Percentiles rank a stretch among this genome's conserved stretches.
Conservation (phyloP, 805 yeast species). For the Pichia occidentalis region DNA sequence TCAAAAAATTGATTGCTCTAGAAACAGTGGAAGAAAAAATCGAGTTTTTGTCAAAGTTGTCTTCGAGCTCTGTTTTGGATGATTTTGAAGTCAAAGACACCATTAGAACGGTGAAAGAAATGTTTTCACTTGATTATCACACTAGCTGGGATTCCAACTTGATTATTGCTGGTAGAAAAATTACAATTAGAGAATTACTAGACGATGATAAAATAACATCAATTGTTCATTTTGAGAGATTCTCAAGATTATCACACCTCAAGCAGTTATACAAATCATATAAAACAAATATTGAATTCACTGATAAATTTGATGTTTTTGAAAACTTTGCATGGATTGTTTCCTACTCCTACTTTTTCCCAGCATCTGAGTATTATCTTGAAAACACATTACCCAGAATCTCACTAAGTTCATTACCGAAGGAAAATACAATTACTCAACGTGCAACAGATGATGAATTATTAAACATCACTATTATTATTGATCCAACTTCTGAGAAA, state of each 20-base stretch:
- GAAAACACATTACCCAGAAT: constrained; percentile 21
- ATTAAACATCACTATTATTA: constrained; percentile 50
- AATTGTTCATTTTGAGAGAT: constrained; percentile 12
- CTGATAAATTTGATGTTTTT: constrained; percentile 11
- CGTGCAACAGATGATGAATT: constrained; percentile 5
- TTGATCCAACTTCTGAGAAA: constrained; percentile 68
- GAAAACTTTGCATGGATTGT: constrained; percentile 22
- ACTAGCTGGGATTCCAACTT: not conserved
- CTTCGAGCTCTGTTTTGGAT: not conserved
- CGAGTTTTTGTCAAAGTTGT: not conserved
- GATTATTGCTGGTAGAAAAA: constrained; percentile 46
- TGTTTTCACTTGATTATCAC: constrained; percentile 3
- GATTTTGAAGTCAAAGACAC: constrained; percentile 3
- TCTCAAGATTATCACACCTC: constrained; percentile 7
- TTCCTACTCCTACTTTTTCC: constrained; percentile 21
- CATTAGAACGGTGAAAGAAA: not conserved
- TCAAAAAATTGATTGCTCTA: constrained; percentile 6
- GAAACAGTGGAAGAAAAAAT: constrained; percentile 7
- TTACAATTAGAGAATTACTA: constrained; percentile 19
- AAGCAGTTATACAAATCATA: not conserved
- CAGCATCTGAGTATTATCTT: constrained; percentile 26
- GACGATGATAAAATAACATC: constrained; percentile 5
- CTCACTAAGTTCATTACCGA: constrained; percentile 9
- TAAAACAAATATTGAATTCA: not conserved
- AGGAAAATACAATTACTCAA: constrained; percentile 6